Conservation (phyloP, 2,329 filamentous ascomycete species). For the Colletotrichum liriopes region DNA sequence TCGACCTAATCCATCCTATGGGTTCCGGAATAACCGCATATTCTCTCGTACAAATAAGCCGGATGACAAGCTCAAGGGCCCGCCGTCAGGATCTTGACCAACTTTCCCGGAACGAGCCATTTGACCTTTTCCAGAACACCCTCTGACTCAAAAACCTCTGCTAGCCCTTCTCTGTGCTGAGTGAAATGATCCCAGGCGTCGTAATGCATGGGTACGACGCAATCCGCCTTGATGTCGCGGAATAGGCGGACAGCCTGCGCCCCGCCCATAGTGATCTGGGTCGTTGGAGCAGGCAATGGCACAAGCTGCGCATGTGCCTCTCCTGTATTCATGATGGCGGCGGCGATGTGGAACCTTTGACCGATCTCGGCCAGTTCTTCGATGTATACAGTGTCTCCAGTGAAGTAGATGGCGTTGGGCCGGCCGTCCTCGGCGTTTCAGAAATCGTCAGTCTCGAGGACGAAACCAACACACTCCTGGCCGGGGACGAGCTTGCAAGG, state of each 20-base stretch:
- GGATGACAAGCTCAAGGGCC: too few species aligned
- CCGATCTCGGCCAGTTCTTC: background rate
- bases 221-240: constrained; percentile 56
- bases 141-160: constrained; percentile 51
- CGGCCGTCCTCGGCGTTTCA: background rate
- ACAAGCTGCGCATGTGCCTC: background rate
- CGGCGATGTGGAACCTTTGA: background rate
- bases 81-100: constrained; percentile 20
- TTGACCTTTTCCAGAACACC: constrained; percentile 53
- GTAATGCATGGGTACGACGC: constrained; percentile 64
- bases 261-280: constrained; percentile 60
- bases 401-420: constrained; percentile 2
- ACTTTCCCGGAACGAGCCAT: constrained; percentile 53
- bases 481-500: background rate
- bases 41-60: too few species aligned
- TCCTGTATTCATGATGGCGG: constrained; percentile 1
- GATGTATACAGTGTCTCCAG: background rate
- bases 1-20: too few species aligned
- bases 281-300: too few species aligned
- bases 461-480: background rate
- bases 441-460: background rate
- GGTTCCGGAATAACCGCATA: too few species aligned
- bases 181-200: constrained; percentile 60
- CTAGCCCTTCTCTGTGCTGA: constrained; percentile 52
- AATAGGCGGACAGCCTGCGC: constrained; percentile 57